Evolutionary conservation across 2,329 filamentous ascomycete genomes (phyloP).

Genomic region (Aspergillus chevalieri): DNA sequence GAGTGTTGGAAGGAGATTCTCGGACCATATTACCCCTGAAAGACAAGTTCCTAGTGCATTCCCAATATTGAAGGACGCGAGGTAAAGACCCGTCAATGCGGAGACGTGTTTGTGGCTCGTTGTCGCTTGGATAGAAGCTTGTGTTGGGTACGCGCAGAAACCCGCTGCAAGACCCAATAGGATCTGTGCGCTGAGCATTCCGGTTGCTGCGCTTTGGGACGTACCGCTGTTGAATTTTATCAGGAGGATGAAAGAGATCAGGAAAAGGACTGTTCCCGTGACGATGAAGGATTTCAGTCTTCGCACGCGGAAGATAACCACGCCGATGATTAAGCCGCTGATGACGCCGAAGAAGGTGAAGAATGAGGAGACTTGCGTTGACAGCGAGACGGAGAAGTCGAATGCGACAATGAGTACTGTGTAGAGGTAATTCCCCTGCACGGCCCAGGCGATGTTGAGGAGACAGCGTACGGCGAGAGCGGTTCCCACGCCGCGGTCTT

Average conservation of each 20-base stretch:
- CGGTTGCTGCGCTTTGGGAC: not conserved
- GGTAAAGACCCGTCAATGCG: not conserved
- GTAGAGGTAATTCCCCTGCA: not conserved
- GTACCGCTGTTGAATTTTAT: not conserved
- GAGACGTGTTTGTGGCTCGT: not conserved
- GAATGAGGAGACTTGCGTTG: not conserved
- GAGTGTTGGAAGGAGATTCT: not conserved
- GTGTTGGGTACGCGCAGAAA: not conserved
- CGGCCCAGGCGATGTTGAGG: not conserved
- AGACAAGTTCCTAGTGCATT: not conserved
- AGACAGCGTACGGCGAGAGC: not conserved
- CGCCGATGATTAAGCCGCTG: not conserved
- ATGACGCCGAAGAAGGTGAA: not conserved
- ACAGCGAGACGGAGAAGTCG: not conserved
- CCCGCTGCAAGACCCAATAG: not conserved
- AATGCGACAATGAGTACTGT: not conserved
- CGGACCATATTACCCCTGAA: not conserved
- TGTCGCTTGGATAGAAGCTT: not conserved
- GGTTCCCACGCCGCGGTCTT: not conserved
- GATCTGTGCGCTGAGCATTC: not conserved
- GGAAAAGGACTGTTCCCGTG: not conserved
- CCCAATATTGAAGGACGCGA: not conserved
- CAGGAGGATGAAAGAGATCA: not conserved
- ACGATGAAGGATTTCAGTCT: not conserved
- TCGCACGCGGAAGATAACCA: not conserved